Evolutionary conservation across 139 green algal species (phyloP).

Genomic region (Chlorella sp.): DNA sequence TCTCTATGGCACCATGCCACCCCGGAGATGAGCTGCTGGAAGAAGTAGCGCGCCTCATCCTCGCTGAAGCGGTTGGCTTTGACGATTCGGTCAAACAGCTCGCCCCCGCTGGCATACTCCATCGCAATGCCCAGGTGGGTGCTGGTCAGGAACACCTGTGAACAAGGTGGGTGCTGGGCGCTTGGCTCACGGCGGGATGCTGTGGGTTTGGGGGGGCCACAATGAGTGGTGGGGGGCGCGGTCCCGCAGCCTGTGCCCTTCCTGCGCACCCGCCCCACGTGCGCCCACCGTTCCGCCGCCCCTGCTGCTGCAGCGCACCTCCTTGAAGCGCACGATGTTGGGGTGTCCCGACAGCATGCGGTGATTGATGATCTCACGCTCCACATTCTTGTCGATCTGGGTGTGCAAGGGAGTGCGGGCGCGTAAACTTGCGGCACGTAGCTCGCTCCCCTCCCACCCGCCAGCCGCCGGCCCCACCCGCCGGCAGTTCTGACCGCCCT

Average conservation of each 20-base stretch:
- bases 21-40: constrained; percentile 97
- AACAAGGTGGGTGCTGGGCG: neutral
- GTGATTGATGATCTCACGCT: constrained; percentile 99
- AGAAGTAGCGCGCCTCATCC: constrained; percentile 98
- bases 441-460: too few species aligned
- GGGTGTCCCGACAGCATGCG: constrained; percentile 86
- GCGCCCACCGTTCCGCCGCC: neutral
- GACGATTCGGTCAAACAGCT: constrained; percentile 98
- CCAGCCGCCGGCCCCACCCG: too few species aligned
- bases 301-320: constrained; percentile 63
- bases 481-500: neutral
- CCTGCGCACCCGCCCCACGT: too few species aligned
- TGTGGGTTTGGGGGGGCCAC: too few species aligned
- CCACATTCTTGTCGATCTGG: constrained; percentile 98
- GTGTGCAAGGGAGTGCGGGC: neutral
- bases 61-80: constrained; percentile 92
- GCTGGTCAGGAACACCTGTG: constrained; percentile 72
- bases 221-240: too few species aligned
- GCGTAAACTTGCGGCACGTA: too few species aligned
- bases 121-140: constrained; percentile 86
- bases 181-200: too few species aligned
- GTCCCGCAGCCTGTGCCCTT: too few species aligned
- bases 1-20: constrained; percentile 94
- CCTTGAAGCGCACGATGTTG: constrained; percentile 98
- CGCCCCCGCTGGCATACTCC: constrained; percentile 88